A percentile compares a stretch with the other conserved stretches of the same genome.
Evolutionary conservation across 2,329 filamentous ascomycete species (phyloP).

Genomic region (Aspergillus sp.): DNA sequence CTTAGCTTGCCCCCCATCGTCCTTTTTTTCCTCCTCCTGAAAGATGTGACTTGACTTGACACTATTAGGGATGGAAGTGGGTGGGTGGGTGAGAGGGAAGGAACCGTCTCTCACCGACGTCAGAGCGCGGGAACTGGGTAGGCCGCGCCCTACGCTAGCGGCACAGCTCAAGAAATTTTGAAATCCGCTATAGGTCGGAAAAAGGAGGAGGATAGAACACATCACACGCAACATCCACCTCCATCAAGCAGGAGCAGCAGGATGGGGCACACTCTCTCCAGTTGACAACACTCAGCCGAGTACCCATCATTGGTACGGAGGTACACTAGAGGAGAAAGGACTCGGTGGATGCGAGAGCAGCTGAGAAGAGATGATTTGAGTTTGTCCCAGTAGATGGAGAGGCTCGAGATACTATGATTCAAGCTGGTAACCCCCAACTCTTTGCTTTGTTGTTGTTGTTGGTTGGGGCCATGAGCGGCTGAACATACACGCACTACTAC

Average conservation of each 20-base stretch:
- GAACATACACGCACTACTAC: background rate
- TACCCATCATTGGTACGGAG: background rate
- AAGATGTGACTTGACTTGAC: no score
- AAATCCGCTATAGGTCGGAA: background rate
- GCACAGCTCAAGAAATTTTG: constrained; percentile 8
- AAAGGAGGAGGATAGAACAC: constrained; percentile 20
- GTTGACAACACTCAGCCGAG: background rate
- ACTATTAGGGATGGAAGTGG: no score
- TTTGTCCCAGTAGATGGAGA: background rate
- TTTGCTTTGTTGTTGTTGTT: no score
- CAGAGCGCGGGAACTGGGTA: constrained; percentile 27
- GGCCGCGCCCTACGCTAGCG: constrained; percentile 27
- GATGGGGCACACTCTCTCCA: background rate
- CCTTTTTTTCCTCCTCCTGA: no score
- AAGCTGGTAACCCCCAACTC: background rate
- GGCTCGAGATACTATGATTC: background rate
- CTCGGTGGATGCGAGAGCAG: background rate
- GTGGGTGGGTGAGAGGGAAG: background rate
- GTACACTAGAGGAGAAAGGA: background rate
- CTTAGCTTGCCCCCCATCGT: no score
- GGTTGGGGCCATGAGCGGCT: no score
- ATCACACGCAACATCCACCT: constrained; percentile 23
- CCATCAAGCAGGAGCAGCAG: background rate
- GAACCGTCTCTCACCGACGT: constrained; percentile 27
- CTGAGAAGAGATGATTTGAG: background rate